Conservation (phyloP, 768 basidiomycete species). For the Rhodotorula babjevae region DNA sequence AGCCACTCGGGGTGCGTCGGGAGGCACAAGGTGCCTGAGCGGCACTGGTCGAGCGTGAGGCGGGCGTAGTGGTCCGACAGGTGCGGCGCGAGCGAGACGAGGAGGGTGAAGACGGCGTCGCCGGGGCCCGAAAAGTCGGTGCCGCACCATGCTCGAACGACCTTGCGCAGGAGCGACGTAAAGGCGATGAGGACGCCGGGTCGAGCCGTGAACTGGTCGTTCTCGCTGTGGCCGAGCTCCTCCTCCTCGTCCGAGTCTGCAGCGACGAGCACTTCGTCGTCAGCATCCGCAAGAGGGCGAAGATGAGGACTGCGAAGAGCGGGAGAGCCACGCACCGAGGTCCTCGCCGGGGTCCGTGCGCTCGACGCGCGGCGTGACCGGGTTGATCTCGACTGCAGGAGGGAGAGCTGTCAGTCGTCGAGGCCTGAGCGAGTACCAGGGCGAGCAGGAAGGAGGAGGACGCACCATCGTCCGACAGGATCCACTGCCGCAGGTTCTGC, state of each 20-base stretch:
- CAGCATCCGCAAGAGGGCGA: neutral
- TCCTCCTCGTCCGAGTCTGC: conserved; percentile 25
- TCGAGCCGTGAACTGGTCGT: conserved; percentile 22
- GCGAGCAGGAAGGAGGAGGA: neutral
- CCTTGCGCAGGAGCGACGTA: conserved; percentile 30
- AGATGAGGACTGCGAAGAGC: no score
- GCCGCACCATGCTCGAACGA: conserved; percentile 33
- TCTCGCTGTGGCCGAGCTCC: conserved; percentile 6
- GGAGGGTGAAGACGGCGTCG: conserved; percentile 42
- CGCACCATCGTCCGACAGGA: conserved; percentile 31
- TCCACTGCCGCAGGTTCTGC: conserved; percentile 30
- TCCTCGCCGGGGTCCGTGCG: neutral
- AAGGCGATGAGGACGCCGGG: conserved; percentile 35
- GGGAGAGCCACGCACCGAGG: neutral
- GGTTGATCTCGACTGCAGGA: neutral
- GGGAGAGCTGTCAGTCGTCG: neutral
- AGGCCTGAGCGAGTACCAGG: no score
- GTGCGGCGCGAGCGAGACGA: conserved; percentile 47
- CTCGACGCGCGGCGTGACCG: neutral
- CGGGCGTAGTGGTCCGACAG: conserved; percentile 41
- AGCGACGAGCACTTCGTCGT: neutral
- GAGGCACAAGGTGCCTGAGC: conserved; percentile 36
- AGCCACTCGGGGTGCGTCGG: conserved; percentile 44
- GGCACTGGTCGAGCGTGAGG: conserved; percentile 40
- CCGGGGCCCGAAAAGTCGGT: conserved; percentile 37